Conservation (phyloP, 164 flowering plant species). For the Umbellularia californica region DNA sequence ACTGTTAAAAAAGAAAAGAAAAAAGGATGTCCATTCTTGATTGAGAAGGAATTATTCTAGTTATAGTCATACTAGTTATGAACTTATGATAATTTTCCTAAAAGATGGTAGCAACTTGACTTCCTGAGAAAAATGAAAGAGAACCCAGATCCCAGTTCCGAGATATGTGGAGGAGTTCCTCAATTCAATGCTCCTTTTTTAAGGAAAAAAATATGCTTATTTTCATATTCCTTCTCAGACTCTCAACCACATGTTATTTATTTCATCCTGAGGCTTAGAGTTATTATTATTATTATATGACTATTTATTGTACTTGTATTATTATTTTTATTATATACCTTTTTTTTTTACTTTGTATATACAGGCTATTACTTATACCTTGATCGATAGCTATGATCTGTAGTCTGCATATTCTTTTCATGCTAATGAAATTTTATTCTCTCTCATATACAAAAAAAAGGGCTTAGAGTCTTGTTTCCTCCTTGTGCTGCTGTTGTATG, state of each 20-base stretch:
- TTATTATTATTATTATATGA: no score
- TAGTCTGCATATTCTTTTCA: neutral
- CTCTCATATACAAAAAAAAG: neutral
- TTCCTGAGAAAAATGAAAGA: neutral
- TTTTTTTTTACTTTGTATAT: neutral
- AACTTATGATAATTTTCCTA: neutral
- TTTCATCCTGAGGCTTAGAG: no score
- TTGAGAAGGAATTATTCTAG: neutral
- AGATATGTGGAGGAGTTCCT: neutral
- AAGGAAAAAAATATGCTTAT: no score
- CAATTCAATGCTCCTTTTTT: neutral
- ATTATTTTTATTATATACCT: no score
- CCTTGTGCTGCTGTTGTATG: constrained; percentile 1
- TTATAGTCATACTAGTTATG: no score
- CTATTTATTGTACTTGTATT: neutral
- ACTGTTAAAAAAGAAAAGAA: no score
- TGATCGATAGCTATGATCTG: neutral
- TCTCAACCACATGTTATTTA: no score
- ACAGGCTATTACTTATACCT: neutral
- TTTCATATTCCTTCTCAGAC: no score
- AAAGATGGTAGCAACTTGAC: neutral
- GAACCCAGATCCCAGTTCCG: neutral
- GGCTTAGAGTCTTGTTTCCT: neutral
- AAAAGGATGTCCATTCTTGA: neutral
- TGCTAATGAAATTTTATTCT: neutral